Evolutionary conservation across 805 yeast genomes (phyloP), one percentile per base, ranked within the genome.

Genomic region (Wickerhamomyces bisporus): DNA sequence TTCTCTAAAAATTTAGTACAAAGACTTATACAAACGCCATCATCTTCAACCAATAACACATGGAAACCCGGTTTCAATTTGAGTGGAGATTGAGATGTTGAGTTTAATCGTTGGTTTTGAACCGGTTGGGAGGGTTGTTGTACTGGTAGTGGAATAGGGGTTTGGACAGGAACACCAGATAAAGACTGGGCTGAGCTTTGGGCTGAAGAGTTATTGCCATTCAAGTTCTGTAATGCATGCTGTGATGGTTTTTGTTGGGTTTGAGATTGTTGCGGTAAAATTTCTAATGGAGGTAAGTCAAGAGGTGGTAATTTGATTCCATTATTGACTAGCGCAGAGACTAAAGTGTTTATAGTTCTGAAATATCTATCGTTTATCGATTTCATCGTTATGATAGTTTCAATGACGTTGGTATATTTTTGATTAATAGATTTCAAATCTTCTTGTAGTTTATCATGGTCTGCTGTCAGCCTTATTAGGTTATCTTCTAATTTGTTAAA

Each of bases 1-100:
- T 86, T 85, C 55, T 77, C 75, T 40, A 93, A 60, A 53, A 93
- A 86, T 57, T 86, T 85, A 9, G 85, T 70, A 50, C 96, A 86
- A 9, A 91, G 67, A 45, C 83, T 86, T 37, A 87, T 83, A 49
- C 96, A 84, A 27, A 84, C 86, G 28, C 74, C 77, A 58, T 82
- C 94, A 60, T 83, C 94, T 59, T 83, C 94, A 13, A 84, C 93
- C 19, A 85, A 60, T 30, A 83, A 62, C 3, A 84, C 91, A 52
- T 81, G 88, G 57, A 81, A 77, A 18, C 79, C 78, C 19, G 60
- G 63, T 14, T 55, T 52, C 30, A 65, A 39, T 3, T 47, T 45
- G 12, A 43, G 23, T 23, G 31, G 39, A 10, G 49, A 30, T 23
- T 46, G 45, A 29, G 42, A 36, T 13, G 46, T 28, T n/a, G 32